These are phyloP conservation scores for Arabidopsis suecica DNA, from an alignment of 345 rosid genomes.

Conservation along the genomic window DNA sequence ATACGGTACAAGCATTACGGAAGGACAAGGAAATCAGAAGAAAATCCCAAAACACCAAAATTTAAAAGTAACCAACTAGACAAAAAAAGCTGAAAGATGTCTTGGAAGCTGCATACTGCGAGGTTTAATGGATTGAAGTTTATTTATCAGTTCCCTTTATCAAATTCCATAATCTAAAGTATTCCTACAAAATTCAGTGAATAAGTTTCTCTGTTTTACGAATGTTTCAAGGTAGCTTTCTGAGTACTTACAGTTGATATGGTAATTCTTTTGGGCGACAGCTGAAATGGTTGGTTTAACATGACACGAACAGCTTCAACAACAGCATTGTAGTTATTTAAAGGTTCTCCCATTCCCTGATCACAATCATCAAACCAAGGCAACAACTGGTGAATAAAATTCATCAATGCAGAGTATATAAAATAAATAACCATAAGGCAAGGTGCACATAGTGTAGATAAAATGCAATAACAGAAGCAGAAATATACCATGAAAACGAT, in stretches of 20 bases:
- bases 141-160: neutral
- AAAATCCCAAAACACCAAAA: neutral
- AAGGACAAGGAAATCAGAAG: conserved; percentile 4
- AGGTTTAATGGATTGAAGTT: neutral
- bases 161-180: neutral
- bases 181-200: neutral
- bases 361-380: conserved; percentile 39
- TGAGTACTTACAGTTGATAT: conserved; percentile 76
- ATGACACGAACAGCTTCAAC: conserved; percentile 86
- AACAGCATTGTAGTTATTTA: conserved; percentile 82
- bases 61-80: neutral
- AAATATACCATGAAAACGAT: conserved; percentile 85
- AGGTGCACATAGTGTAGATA: neutral
- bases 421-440: neutral
- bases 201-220: neutral
- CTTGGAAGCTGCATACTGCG: neutral
- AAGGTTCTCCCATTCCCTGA: conserved; percentile 99
- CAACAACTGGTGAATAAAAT: conserved; percentile 6
- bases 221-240: conserved; percentile 10
- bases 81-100: neutral
- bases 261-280: conserved; percentile 85
- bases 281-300: conserved; percentile 77
- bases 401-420: conserved; percentile 6
- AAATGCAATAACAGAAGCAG: neutral
- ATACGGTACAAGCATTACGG: neutral